A percentile compares a stretch with the other conserved stretches of the same genome.
phyloP scores from a whole-genome alignment of 805 yeast species.

The Saturnispora serradocipensis region DNA sequence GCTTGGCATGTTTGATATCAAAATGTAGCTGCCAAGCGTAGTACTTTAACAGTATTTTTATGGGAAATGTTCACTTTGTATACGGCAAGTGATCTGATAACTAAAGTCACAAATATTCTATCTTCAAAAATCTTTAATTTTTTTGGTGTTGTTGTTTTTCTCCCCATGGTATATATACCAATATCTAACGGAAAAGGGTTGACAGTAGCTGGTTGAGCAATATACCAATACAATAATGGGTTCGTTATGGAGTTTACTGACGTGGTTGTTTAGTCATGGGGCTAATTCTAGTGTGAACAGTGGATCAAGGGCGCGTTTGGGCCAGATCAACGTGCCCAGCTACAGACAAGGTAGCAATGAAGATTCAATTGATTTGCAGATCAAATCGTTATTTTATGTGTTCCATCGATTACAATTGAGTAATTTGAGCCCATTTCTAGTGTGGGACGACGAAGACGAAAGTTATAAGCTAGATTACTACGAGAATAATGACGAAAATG shows the following conservation, averaged over 20 bases:
- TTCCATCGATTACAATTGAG: constrained; percentile 27
- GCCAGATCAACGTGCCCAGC: constrained; percentile 38
- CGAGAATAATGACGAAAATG: not conserved
- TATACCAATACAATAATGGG: not conserved
- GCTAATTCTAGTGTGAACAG: not conserved
- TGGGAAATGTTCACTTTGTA: no score
- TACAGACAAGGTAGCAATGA: constrained; percentile 38
- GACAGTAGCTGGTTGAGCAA: not conserved
- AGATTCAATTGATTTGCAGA: constrained; percentile 54
- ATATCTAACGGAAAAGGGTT: not conserved
- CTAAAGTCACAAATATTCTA: not conserved
- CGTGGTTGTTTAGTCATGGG: not conserved
- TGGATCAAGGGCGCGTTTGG: constrained; percentile 7
- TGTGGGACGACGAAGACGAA: constrained; percentile 17
- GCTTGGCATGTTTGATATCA: not conserved
- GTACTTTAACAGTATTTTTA: not conserved
- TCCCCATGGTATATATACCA: not conserved
- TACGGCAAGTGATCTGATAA: not conserved
- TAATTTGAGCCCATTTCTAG: constrained; percentile 30
- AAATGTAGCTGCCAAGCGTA: not conserved
- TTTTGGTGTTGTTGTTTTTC: not conserved
- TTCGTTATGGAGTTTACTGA: not conserved
- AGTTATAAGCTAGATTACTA: constrained; percentile 8
- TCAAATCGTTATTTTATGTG: constrained; percentile 49
- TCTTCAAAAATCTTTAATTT: no score